Base-by-base conservation (phyloP, 2,329 filamentous ascomycete species). In the Epichloe bromicola region DNA sequence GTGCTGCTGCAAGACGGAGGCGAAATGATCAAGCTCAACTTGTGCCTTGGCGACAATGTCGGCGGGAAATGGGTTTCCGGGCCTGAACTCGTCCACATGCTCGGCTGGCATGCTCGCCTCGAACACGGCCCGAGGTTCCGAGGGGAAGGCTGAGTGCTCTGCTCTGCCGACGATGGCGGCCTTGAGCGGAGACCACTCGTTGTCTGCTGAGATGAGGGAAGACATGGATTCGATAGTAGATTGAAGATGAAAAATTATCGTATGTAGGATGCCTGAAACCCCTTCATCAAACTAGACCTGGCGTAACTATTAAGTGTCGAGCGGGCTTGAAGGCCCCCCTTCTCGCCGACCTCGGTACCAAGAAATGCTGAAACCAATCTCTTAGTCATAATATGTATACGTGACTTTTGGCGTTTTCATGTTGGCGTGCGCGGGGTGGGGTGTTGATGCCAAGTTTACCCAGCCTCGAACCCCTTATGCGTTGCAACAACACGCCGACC, bases 81-180 rank as follows among this genome's bases (percentile, higher is more conserved):
- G 56, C 40, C 53, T 48, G 48, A 62, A 62, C 15, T 54, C 17
- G 17, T 44, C 30, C 5, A 43, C 33, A 40, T 51, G 46, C 14
- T 49, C 12, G 3, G 19, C 17, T 4, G 56, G 53, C 59, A 61
- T 60, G 41, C 55, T 55, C 12, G 54, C 54, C 37, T 19, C 48
- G 12, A 60, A 59, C 56, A 61, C 57, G 33, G 53, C 56, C 2
- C 42, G 33, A 3, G 60, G 60, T 48, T 57, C 58, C 14, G 53
- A 55, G 17, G 60, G 60, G 48, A 60, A 61, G 38, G 51, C 51
- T 5, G 61, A 59, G 49, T 58, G 46, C 19, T 55, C 55, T 23
- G 60, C 61, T 15, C 61, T 57, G 7, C 60, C 60, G 45, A 63
- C 60, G 38, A 62, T 58, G 47, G 62, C 60, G 17, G 58, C 20